Conservation (phyloP, 331 rosid genomes). For the Arachis monticola region DNA sequence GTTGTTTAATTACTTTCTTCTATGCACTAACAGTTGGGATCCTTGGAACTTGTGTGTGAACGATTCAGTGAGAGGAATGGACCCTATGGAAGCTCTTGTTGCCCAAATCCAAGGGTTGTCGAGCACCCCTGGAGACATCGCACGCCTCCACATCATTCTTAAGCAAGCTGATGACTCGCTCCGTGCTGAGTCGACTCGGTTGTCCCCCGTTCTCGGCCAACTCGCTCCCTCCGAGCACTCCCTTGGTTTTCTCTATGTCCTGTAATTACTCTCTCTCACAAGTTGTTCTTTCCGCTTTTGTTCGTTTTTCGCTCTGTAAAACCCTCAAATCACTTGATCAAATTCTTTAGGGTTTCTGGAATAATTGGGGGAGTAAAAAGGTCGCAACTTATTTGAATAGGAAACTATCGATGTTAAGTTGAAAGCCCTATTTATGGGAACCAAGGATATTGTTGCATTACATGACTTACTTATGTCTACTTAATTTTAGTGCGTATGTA, state of each 20-base stretch:
- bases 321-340: slow-evolving; percentile 1
- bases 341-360: neutral
- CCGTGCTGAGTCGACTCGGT: slow-evolving; percentile 58
- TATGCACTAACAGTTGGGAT: slow-evolving; percentile 6
- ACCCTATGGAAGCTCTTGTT: slow-evolving; percentile 61
- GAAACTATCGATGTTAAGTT: neutral
- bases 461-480: slow-evolving; percentile 39
- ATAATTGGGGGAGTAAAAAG: neutral
- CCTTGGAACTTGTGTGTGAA: too few relatives aligned
- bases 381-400: neutral
- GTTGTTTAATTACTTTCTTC: neutral
- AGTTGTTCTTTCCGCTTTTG: neutral
- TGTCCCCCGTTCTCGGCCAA: slow-evolving; percentile 58
- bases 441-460: neutral
- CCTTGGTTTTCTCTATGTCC: slow-evolving; percentile 77
- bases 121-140: slow-evolving; percentile 59
- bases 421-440: slow-evolving; percentile 29
- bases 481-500: neutral
- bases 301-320: neutral
- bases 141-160: slow-evolving; percentile 67
- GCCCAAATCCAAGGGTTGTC: slow-evolving; percentile 85
- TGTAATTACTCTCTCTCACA: slow-evolving; percentile 45
- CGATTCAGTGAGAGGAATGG: slow-evolving; percentile 32
- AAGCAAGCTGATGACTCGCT: slow-evolving; percentile 74
- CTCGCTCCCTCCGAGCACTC: slow-evolving; percentile 77